A percentile compares a stretch with the other conserved stretches of the same genome.
phyloP scores from a whole-genome alignment of 176 grass and related monocot species.

The Eleusine coracana region DNA sequence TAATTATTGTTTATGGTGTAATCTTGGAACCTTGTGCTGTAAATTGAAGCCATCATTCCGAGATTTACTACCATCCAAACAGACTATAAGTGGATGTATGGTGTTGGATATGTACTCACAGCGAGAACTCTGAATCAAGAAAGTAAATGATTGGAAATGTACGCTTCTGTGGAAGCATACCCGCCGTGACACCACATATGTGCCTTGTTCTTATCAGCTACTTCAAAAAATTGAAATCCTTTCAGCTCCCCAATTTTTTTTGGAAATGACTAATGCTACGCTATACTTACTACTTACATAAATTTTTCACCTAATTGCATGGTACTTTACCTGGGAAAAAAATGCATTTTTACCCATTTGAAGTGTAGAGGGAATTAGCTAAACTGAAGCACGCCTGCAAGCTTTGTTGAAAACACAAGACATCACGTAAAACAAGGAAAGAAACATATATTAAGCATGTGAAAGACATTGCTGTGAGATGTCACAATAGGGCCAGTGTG shows the following conservation, averaged over 20 bases:
- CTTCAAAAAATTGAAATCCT: neutral
- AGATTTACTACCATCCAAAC: neutral
- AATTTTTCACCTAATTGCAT: neutral
- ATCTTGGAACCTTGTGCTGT: neutral
- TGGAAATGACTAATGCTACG: neutral
- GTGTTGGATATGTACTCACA: neutral
- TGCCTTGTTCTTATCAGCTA: neutral
- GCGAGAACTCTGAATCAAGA: too few relatives aligned
- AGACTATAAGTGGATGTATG: neutral
- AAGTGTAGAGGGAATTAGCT: neutral
- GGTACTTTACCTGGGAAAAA: neutral
- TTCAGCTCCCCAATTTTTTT: neutral
- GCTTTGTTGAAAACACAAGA: neutral
- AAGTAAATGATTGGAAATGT: too few relatives aligned
- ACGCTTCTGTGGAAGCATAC: too few relatives aligned
- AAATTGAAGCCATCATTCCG: neutral
- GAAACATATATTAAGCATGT: constrained; percentile 1
- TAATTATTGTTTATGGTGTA: neutral
- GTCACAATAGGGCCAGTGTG: constrained; percentile 19
- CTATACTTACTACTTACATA: neutral
- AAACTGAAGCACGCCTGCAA: neutral
- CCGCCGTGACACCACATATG: too few relatives aligned
- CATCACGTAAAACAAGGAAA: constrained; percentile 1
- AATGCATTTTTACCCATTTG: neutral
- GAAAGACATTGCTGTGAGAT: constrained; percentile 23